Conservation (phyloP, 495 filamentous ascomycete species). For the Trichoderma reesei region DNA sequence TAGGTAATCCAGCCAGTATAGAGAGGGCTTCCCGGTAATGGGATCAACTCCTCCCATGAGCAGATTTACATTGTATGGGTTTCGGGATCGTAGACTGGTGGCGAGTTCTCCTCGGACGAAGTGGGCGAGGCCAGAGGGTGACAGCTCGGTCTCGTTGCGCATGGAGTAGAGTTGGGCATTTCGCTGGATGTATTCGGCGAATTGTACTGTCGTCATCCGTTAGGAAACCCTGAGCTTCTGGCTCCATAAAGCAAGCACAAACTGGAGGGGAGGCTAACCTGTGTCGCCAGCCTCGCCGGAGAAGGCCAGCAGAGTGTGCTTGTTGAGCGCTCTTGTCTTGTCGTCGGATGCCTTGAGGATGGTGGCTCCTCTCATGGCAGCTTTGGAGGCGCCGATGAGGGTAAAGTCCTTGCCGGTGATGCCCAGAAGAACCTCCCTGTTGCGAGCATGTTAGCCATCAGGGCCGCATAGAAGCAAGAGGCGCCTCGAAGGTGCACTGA, state of each 20-base stretch:
- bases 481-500: conserved; percentile 12
- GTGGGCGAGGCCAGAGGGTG: conserved; percentile 75
- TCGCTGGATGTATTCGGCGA: conserved; percentile 97
- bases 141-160: conserved; percentile 88
- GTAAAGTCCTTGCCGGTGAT: conserved; percentile 99
- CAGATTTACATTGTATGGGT: conserved; percentile 92
- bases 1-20: conserved; percentile 98
- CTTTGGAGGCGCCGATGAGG: conserved; percentile 94
- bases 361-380: conserved; percentile 91
- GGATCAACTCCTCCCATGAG: conserved; percentile 86
- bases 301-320: conserved; percentile 93
- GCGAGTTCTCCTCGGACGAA: conserved; percentile 93
- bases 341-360: conserved; percentile 94
- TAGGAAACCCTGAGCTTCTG: conserved; percentile 23
- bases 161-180: conserved; percentile 97
- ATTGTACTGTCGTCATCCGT: conserved; percentile 61
- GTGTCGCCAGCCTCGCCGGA: conserved; percentile 95
- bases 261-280: conserved; percentile 39
- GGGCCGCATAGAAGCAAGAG: neutral
- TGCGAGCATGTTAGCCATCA: conserved; percentile 4
- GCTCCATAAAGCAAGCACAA: neutral
- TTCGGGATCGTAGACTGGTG: conserved; percentile 75
- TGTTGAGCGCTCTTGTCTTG: conserved; percentile 85
- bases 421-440: conserved; percentile 93
- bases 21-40: conserved; percentile 72